These are phyloP conservation scores for Byssothecium circinans DNA, from an alignment of 2,329 filamentous ascomycete genomes.

Conservation along the genomic window DNA sequence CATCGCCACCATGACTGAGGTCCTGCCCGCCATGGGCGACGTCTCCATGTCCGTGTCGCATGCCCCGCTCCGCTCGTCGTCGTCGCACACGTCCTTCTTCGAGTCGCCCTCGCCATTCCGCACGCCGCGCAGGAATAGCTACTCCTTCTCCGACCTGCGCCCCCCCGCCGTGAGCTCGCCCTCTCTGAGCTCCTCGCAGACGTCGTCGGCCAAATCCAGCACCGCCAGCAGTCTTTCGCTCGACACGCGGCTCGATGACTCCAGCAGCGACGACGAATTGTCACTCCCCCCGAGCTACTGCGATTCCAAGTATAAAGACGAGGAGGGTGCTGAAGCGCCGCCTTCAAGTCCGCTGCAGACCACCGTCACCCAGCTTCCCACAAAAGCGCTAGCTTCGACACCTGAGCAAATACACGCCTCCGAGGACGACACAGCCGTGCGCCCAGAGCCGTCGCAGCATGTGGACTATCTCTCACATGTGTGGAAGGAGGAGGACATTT, in stretches of 20 bases:
- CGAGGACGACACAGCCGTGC: constrained; percentile 78
- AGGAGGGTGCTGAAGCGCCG: constrained; percentile 23
- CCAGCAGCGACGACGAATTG: constrained; percentile 46
- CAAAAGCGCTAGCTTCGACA: constrained; percentile 50
- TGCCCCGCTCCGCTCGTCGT: constrained; percentile 45
- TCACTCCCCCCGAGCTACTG: constrained; percentile 49
- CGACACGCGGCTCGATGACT: constrained; percentile 57
- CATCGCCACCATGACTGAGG: constrained; percentile 46
- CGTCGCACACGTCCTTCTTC: constrained; percentile 50
- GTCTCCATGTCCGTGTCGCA: constrained; percentile 48
- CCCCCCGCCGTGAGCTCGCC: constrained; percentile 34
- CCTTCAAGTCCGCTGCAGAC: constrained; percentile 43
- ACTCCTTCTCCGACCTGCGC: constrained; percentile 42
- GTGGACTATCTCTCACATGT: constrained; percentile 95
- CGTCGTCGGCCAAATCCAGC: constrained; percentile 63
- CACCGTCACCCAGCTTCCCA: constrained; percentile 41
- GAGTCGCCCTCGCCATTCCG: constrained; percentile 34
- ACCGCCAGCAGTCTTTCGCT: constrained; percentile 66
- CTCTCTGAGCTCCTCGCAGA: constrained; percentile 42
- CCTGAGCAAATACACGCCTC: constrained; percentile 60
- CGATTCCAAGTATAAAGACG: constrained; percentile 18
- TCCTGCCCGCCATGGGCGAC: constrained; percentile 47
- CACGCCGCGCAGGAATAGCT: constrained; percentile 36
- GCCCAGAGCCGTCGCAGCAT: constrained; percentile 76
- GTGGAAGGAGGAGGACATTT: constrained; percentile 95